These are phyloP conservation scores for Pseudocercospora pini-densiflorae DNA, from an alignment of 2,329 filamentous ascomycete species.

Conservation along the genomic window DNA sequence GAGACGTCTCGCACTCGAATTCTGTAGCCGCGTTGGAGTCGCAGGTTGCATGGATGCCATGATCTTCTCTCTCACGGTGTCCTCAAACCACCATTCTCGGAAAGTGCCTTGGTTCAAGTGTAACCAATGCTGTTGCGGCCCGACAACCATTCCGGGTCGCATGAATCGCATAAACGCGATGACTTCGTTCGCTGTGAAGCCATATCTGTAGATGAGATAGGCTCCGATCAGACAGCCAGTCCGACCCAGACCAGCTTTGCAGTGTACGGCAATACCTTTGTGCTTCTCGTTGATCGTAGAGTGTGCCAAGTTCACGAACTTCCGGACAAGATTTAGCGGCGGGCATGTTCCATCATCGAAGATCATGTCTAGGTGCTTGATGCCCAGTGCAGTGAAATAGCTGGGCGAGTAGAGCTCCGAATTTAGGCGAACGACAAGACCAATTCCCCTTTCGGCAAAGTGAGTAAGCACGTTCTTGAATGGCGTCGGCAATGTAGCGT, in stretches of 20 bases:
- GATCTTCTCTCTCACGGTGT: conserved; percentile 78
- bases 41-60: conserved; percentile 62
- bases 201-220: conserved; percentile 96
- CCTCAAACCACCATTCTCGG: conserved; percentile 95
- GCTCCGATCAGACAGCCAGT: conserved; percentile 97
- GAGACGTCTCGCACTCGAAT: conserved; percentile 50
- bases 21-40: conserved; percentile 60
- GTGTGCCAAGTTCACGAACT: conserved; percentile 93
- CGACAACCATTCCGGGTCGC: conserved; percentile 98
- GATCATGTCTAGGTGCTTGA: conserved; percentile 98
- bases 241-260: conserved; percentile 93
- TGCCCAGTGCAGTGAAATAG: conserved; percentile 95
- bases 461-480: conserved; percentile 97
- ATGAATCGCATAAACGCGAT: conserved; percentile 99
- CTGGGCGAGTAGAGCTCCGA: conserved; percentile 94
- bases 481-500: conserved; percentile 73
- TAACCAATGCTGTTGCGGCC: conserved; percentile 98
- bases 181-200: conserved; percentile 81
- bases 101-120: conserved; percentile 96
- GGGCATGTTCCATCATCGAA: conserved; percentile 99
- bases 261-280: conserved; percentile 95
- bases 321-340: conserved; percentile 82
- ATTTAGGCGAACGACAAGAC: conserved; percentile 92
- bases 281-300: conserved; percentile 90
- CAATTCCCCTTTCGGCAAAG: conserved; percentile 85